A percentile compares a stretch with the other conserved stretches of the same genome.
phyloP scores from a whole-genome alignment of 169 alveolate species.

The Ichthyophthirius multifiliis region DNA sequence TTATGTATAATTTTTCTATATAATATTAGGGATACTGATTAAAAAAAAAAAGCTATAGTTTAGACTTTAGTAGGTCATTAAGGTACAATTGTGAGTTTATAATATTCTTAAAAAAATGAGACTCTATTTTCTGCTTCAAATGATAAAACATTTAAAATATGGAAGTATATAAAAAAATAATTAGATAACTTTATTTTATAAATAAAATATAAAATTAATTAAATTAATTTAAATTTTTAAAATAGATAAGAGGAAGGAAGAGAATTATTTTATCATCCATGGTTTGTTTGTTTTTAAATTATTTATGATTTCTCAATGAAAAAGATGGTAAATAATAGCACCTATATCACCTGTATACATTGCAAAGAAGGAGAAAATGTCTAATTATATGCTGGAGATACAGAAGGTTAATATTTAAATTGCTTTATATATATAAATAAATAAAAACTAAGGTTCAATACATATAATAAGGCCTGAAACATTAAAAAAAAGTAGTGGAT shows the following conservation, averaged over 20 bases:
- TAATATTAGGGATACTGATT: neutral
- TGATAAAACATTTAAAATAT: constrained; percentile 63
- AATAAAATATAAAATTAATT: neutral
- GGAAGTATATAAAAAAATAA: constrained; percentile 41
- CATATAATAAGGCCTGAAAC: constrained; percentile 41
- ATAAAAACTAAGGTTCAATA: neutral
- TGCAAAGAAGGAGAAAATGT: constrained; percentile 52
- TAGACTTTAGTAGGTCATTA: constrained; percentile 31
- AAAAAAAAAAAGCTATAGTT: constrained; percentile 19
- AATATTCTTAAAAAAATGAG: constrained; percentile 40
- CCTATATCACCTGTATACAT: constrained; percentile 58
- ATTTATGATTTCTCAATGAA: constrained; percentile 61
- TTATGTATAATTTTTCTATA: neutral
- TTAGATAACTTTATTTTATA: neutral
- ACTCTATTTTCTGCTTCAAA: constrained; percentile 56
- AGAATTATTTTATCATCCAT: constrained; percentile 67
- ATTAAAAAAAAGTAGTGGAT: constrained; percentile 38
- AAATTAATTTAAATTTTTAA: no score
- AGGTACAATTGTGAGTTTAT: constrained; percentile 49
- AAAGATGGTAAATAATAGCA: constrained; percentile 50
- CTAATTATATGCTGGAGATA: constrained; percentile 64
- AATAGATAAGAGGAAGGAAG: constrained; percentile 46
- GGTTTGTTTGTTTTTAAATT: constrained; percentile 62
- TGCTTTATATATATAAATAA: neutral
- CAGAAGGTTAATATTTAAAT: constrained; percentile 63